These are phyloP conservation scores for Quercus glauca DNA, from an alignment of 306 rosid genomes.

Conservation along the genomic window DNA sequence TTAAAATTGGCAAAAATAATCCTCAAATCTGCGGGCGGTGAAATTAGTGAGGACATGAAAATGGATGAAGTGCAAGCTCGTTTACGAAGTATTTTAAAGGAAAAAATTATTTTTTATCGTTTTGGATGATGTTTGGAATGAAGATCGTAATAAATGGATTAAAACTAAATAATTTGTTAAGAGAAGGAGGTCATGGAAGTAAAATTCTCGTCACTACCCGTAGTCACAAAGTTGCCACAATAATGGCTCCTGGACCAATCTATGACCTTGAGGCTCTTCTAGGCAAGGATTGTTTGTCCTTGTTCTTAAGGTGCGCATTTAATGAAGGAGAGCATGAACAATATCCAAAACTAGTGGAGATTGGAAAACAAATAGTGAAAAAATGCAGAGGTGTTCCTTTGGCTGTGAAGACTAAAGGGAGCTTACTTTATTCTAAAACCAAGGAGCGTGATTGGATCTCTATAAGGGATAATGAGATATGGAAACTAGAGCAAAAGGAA, in stretches of 20 bases:
- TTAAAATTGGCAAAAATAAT: slow-evolving; percentile 2
- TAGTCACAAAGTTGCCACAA: slow-evolving; percentile 12
- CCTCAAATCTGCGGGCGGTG: neutral
- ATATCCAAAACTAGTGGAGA: slow-evolving; percentile 1
- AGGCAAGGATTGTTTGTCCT: slow-evolving; percentile 29
- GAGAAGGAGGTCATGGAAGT: slow-evolving; percentile 12
- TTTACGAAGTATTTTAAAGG: neutral
- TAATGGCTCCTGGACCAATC: slow-evolving; percentile 9
- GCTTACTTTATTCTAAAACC: slow-evolving; percentile 16
- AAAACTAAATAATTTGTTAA: slow-evolving; percentile 14
- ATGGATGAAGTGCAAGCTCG: neutral
- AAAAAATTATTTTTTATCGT: slow-evolving; percentile 27
- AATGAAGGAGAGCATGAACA: neutral
- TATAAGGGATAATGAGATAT: neutral
- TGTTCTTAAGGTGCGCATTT: slow-evolving; percentile 32
- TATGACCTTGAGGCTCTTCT: slow-evolving; percentile 18
- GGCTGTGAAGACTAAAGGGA: slow-evolving; percentile 26
- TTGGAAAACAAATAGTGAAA: slow-evolving; percentile 20
- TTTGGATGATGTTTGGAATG: slow-evolving; percentile 49
- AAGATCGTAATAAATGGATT: slow-evolving; percentile 26
- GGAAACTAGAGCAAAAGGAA: slow-evolving; percentile 2
- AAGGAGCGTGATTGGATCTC: slow-evolving; percentile 18
- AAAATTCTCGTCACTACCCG: slow-evolving; percentile 41
- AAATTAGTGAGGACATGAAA: neutral
- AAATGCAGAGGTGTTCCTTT: slow-evolving; percentile 28